Percentiles rank a stretch among this genome's conserved stretches.
phyloP scores from a whole-genome alignment of 176 grass and related monocot species.

The Triticum urartu region DNA sequence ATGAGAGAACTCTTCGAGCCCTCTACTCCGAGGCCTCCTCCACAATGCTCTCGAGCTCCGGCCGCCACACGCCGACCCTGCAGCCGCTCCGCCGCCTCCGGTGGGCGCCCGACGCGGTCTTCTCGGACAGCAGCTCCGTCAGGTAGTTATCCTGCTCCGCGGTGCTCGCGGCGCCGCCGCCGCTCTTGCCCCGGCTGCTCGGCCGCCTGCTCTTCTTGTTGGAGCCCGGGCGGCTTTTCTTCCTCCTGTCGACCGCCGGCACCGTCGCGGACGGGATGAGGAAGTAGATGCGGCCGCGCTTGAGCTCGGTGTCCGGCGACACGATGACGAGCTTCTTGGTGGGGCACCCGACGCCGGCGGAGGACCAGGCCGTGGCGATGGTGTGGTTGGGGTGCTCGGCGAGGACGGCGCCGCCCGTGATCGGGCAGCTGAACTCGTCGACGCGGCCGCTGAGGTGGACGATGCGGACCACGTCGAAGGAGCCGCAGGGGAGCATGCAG shows the following conservation, averaged over 20 bases:
- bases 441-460: constrained; percentile 85
- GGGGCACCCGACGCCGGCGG: constrained; percentile 47
- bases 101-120: constrained; percentile 34
- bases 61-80: constrained; percentile 71
- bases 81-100: constrained; percentile 51
- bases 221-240: constrained; percentile 31
- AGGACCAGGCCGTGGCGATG: constrained; percentile 70
- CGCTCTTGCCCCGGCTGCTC: constrained; percentile 23
- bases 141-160: constrained; percentile 72
- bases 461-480: constrained; percentile 80
- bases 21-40: constrained; percentile 55
- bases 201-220: constrained; percentile 55
- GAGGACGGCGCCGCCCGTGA: constrained; percentile 60
- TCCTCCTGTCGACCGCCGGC: constrained; percentile 42
- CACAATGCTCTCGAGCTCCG: constrained; percentile 76
- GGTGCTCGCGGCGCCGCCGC: neutral
- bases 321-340: constrained; percentile 78
- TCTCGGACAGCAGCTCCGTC: constrained; percentile 60
- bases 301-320: constrained; percentile 80
- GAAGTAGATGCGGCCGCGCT: constrained; percentile 89
- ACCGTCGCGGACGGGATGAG: constrained; percentile 72
- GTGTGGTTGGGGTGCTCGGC: constrained; percentile 78
- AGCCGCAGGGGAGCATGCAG: constrained; percentile 86
- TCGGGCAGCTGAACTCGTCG: constrained; percentile 74
- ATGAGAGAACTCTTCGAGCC: constrained; percentile 29